phyloP scores from a whole-genome alignment of 148 eudicot genomes.

The Cornus controversa region DNA sequence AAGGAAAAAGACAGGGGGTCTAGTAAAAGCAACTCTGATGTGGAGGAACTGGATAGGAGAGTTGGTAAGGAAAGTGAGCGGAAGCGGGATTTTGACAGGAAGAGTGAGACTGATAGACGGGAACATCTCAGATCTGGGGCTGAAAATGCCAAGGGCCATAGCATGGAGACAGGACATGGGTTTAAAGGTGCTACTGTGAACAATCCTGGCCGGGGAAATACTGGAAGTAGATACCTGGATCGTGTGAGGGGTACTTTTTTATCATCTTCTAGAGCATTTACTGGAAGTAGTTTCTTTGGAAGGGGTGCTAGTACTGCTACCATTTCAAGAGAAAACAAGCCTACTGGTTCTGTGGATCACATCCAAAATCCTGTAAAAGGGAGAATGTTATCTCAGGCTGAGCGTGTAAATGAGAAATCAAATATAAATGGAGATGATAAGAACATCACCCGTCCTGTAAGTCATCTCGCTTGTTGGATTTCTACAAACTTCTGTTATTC shows the following conservation, averaged over 20 bases:
- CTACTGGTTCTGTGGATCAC: constrained; percentile 43
- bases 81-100: constrained; percentile 51
- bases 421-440: constrained; percentile 54
- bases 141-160: constrained; percentile 47
- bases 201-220: constrained; percentile 60
- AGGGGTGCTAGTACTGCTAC: constrained; percentile 47
- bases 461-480: constrained; percentile 23
- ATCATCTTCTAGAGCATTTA: constrained; percentile 83
- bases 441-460: constrained; percentile 49
- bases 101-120: constrained; percentile 55
- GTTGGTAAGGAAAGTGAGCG: constrained; percentile 63
- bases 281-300: constrained; percentile 80
- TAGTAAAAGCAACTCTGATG: constrained; percentile 95
- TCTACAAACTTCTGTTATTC: background rate
- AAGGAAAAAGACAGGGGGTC: constrained; percentile 84
- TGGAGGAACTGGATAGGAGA: constrained; percentile 77
- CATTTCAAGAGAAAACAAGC: constrained; percentile 64
- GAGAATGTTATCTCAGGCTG: constrained; percentile 49
- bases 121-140: constrained; percentile 47
- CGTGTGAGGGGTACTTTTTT: constrained; percentile 83
- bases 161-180: constrained; percentile 43
- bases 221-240: constrained; percentile 84
- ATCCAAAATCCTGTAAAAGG: constrained; percentile 44
- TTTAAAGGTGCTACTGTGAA: constrained; percentile 41
- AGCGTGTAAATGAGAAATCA: constrained; percentile 25